Base-by-base conservation (phyloP, 1,284 basidiomycete species). In the Mycosarcoma mackinlayi region DNA sequence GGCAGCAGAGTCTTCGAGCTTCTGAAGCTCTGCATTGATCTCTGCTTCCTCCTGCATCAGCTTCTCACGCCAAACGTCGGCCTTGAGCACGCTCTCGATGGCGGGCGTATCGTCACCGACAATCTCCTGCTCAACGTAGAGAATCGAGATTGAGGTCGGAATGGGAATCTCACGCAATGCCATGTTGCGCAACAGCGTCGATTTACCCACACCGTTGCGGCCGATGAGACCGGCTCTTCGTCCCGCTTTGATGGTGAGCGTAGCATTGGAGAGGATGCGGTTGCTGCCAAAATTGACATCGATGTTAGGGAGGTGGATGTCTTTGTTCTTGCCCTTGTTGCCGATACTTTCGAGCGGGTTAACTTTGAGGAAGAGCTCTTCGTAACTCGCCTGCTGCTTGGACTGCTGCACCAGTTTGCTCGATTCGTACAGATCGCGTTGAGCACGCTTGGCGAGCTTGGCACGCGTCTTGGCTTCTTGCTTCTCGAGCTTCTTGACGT, bases 331-430 rank as follows among this genome's bases (percentile, higher is more conserved):
- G 78, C 92, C 93, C 85, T 94, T 96, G 48, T 74, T 70, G 1
- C 87, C 86, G 28, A 88, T 88, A 2, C 92, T 88, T 83, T 96
- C 93, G 64, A 99, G 85, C 45, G 96, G 93, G 84, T 99, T 99
- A 85, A 98, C 94, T 86, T 95, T 92, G 91, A 98, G 92, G 85
- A 95, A 98, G 89, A 98, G 90, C 83, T 98, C 95, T 83, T 98
- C 94, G 85, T 98, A 98, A 24, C 90, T 89, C 89, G 95, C 69
- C 86, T 94, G 93, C 86, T 94, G 93, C 83, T 91, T 89, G 84
- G 92, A 89, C 78, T 93, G 90, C 81, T 97, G 93, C 59, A 99
- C 88, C 30, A 99, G 86, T 84, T 96, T 98, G 21, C 92, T 94
- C 16, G 94, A 94, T 83, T 98, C 94, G 84, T 97, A 98, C 37